These are phyloP conservation scores for Ceratocystis harringtonii DNA, from an alignment of 2,329 filamentous ascomycete genomes.

Conservation along the genomic window DNA sequence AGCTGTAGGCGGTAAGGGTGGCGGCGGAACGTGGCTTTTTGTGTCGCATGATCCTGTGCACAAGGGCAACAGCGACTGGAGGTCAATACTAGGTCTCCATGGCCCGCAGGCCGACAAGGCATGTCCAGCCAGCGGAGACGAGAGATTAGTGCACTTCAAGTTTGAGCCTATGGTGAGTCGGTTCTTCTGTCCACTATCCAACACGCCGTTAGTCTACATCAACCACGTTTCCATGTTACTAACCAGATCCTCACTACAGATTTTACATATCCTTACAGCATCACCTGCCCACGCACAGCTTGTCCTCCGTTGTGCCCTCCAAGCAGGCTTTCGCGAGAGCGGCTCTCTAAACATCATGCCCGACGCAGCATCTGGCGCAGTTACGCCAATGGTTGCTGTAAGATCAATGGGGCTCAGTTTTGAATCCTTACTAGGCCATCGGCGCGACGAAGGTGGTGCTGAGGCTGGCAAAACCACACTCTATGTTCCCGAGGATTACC, in stretches of 20 bases:
- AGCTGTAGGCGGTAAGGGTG: constrained; percentile 69
- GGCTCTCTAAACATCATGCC: constrained; percentile 55
- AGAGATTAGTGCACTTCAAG: constrained; percentile 62
- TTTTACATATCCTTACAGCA: constrained; percentile 72
- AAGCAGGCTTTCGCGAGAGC: constrained; percentile 79
- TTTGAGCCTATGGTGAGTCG: constrained; percentile 80
- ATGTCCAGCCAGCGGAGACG: constrained; percentile 21
- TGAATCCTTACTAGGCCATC: constrained; percentile 61
- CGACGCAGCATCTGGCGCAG: constrained; percentile 20
- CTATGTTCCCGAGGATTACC: constrained; percentile 49
- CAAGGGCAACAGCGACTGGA: constrained; percentile 21
- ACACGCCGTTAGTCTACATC: neutral
- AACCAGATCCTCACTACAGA: constrained; percentile 37
- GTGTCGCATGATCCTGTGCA: constrained; percentile 65
- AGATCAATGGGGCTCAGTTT: constrained; percentile 70
- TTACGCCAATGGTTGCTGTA: constrained; percentile 64
- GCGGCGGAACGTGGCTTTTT: constrained; percentile 70
- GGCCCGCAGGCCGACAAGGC: constrained; percentile 20
- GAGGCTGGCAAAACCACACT: constrained; percentile 29
- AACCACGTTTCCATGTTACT: neutral
- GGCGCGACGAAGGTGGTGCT: constrained; percentile 25
- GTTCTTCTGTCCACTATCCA: neutral
- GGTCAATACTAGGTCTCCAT: constrained; percentile 30
- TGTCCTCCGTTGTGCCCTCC: constrained; percentile 58
- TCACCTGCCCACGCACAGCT: constrained; percentile 60